Evolutionary conservation across 768 basidiomycete genomes (phyloP), one percentile per base, ranked within the genome.

Genomic region (Lepiota venenata): DNA sequence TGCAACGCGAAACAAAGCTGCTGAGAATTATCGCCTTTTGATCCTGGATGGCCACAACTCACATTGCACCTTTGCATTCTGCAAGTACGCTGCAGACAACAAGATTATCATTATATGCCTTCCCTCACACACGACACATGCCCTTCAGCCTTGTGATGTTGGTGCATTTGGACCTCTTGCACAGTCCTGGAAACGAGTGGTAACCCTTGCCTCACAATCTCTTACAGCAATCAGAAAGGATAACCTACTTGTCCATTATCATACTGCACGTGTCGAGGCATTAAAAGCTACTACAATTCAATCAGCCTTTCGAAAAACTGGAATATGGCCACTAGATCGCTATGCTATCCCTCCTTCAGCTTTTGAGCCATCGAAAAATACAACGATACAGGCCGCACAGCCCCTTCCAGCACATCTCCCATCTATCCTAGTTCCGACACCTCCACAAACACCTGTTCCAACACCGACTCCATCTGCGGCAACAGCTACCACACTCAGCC

Each of bases 21-120:
- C 57, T 12, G 54, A 43, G 39, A 59, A 60, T 0, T 68, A 65
- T 29, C 64, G 60, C 2, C 62, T 73, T 12, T 61, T 74, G 3
- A 69, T 74, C 39, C 57, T 74, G 6, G 72, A 74, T 60, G 71
- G 73, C 2, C 73, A 74, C 58, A 69, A 68, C 21, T 69, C 67
- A 4, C 71, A 74, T 57, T 64, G 59, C 53, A 69, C 71, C 7
- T 66, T 52, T 42, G n/a, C 21, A n/a, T 73, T 75, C 55, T 61
- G 63, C 50, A 36, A 56, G 4, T 71, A 61, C 57, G 66, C 68
- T 1, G 52, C 57, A 14, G 20, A 59, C 3, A 51, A 69, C 38
- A 42, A 58, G 6, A 72, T 74, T 42, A 61, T 70, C 39, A 56
- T 74, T 39, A 29, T 73, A 18, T 75, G 74, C 43, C 63, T 73